Evolutionary conservation across 257 asterid genomes (phyloP).

Genomic region (Lavandula angustifolia): DNA sequence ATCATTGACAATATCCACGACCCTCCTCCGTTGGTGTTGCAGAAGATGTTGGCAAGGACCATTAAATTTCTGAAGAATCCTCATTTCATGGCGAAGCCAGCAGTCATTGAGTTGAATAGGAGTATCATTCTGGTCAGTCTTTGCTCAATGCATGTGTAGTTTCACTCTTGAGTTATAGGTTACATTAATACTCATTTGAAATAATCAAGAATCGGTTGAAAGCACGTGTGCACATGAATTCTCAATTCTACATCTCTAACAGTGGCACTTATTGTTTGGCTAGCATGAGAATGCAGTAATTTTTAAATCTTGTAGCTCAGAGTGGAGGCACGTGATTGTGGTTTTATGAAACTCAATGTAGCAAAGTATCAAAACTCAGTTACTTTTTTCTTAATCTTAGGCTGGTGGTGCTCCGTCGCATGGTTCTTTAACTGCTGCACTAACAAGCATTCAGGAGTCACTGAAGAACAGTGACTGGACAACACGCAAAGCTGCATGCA

Average conservation of each 20-base stretch:
- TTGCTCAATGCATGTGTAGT: not conserved
- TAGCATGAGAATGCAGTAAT: conserved; percentile 13
- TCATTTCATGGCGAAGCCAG: conserved; percentile 96
- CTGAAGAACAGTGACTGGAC: conserved; percentile 88
- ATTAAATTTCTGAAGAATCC: conserved; percentile 83
- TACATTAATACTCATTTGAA: conserved; percentile 1
- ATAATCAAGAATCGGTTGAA: conserved; percentile 3
- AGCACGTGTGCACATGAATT: conserved; percentile 10
- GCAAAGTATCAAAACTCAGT: conserved; percentile 10
- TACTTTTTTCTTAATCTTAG: conserved; percentile 46
- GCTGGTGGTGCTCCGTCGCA: conserved; percentile 86
- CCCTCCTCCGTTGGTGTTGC: conserved; percentile 78
- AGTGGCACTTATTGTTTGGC: conserved; percentile 13
- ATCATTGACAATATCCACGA: conserved; percentile 72
- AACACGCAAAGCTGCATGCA: conserved; percentile 86
- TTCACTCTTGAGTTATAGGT: not conserved
- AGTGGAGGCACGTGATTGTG: conserved; percentile 26
- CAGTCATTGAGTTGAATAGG: conserved; percentile 81
- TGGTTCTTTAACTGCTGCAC: conserved; percentile 61
- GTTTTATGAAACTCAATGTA: conserved; percentile 17
- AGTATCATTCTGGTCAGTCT: conserved; percentile 80
- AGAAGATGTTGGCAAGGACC: conserved; percentile 82
- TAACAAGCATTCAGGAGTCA: conserved; percentile 78
- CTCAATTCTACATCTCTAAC: conserved; percentile 11
- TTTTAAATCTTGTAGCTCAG: conserved; percentile 3